A percentile compares a stretch with the other conserved stretches of the same genome.
Conservation (phyloP, 2,329 filamentous ascomycete species). For the Colletotrichum orbiculare region DNA sequence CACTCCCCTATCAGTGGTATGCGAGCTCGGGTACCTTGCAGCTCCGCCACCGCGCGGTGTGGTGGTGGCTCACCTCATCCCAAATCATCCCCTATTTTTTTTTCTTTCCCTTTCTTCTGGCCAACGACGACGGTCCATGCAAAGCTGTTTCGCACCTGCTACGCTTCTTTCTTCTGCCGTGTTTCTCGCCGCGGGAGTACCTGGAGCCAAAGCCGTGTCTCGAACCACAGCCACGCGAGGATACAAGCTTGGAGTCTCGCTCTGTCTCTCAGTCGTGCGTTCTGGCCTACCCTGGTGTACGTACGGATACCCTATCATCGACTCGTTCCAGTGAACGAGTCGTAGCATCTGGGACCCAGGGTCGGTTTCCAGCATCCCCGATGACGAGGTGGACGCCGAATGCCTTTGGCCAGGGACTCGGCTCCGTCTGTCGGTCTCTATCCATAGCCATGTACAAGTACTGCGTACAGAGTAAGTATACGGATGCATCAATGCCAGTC, state of each 20-base stretch:
- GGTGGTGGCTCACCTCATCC: conserved; percentile 5
- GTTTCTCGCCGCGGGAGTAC: background rate
- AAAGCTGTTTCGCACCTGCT: background rate
- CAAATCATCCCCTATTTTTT: conserved; percentile 9
- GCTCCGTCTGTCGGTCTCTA: conserved; percentile 6
- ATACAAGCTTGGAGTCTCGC: background rate
- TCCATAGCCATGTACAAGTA: background rate
- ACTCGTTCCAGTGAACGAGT: conserved; percentile 9
- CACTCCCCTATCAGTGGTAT: conserved; percentile 27
- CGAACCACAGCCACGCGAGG: conserved; percentile 5
- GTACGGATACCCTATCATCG: too few species aligned
- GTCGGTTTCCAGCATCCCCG: conserved; percentile 10
- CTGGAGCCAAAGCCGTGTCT: conserved; percentile 9
- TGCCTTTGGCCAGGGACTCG: conserved; percentile 31
- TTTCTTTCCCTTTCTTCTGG: background rate
- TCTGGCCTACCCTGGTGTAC: background rate
- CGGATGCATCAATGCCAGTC: too few species aligned
- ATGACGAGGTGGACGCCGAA: conserved; percentile 26
- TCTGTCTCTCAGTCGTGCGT: conserved; percentile 21
- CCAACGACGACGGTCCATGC: too few species aligned
- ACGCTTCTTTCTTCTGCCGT: conserved; percentile 23
- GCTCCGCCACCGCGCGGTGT: conserved; percentile 8
- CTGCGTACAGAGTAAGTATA: too few species aligned
- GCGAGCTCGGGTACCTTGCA: conserved; percentile 32
- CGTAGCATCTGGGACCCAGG: conserved; percentile 18